Evolutionary conservation across 2,329 filamentous ascomycete genomes (phyloP).

Genomic region (Fonsecaea multimorphosa): DNA sequence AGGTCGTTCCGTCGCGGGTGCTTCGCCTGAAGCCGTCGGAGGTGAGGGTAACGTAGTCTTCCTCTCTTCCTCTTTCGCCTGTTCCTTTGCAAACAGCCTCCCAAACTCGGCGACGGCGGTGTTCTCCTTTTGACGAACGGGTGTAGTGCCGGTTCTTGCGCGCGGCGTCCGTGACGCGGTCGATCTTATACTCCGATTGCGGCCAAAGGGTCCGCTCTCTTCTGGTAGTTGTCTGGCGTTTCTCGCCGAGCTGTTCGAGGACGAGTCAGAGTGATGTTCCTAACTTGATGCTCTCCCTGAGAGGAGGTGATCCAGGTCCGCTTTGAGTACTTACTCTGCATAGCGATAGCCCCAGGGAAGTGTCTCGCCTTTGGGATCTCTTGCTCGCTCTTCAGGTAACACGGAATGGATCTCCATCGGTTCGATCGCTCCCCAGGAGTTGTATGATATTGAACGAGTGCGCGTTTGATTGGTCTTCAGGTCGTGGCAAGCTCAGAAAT

Average conservation of each 20-base stretch:
- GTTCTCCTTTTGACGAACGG: slow-evolving; percentile 60
- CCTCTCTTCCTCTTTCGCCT: slow-evolving; percentile 47
- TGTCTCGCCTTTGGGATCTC: slow-evolving; percentile 63
- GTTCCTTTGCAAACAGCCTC: slow-evolving; percentile 53
- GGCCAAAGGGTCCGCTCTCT: slow-evolving; percentile 67
- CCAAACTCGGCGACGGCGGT: slow-evolving; percentile 56
- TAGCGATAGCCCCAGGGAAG: slow-evolving; percentile 69
- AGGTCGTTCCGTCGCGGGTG: slow-evolving; percentile 36
- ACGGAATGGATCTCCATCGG: slow-evolving; percentile 70
- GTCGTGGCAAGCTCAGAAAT: neutral
- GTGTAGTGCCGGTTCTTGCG: slow-evolving; percentile 64
- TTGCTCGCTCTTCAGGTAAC: slow-evolving; percentile 66
- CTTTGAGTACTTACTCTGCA: slow-evolving; percentile 59
- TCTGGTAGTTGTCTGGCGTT: slow-evolving; percentile 62
- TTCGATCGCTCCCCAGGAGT: neutral
- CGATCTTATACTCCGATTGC: slow-evolving; percentile 54
- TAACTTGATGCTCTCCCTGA: neutral
- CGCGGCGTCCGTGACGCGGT: slow-evolving; percentile 54
- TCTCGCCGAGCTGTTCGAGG: slow-evolving; percentile 50
- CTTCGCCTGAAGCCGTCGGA: slow-evolving; percentile 24
- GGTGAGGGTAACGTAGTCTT: slow-evolving; percentile 31
- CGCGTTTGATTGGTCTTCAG: neutral
- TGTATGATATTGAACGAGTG: neutral
- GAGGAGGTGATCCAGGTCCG: neutral
- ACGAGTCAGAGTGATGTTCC: slow-evolving; percentile 20